phyloP scores from a whole-genome alignment of 768 basidiomycete species.

The Tulasnella sp. region DNA sequence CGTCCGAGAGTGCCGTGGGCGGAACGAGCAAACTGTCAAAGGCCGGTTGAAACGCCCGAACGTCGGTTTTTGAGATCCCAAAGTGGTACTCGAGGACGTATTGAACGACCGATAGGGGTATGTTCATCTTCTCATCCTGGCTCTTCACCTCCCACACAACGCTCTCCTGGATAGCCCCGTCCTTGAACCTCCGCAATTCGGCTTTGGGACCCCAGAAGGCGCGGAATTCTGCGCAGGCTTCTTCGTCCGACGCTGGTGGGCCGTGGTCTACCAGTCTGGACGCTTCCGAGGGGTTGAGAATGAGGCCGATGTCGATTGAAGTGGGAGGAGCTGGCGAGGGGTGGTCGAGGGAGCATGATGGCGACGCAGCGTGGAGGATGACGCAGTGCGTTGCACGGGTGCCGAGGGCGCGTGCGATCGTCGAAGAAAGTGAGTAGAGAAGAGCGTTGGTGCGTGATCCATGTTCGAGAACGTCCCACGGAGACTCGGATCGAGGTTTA shows the following conservation, averaged over 20 bases:
- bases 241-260: constrained; percentile 58
- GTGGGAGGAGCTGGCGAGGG: constrained; percentile 32
- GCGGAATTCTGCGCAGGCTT: constrained; percentile 52
- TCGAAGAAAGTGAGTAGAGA: constrained; percentile 26
- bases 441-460: constrained; percentile 43
- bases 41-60: constrained; percentile 25
- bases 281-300: constrained; percentile 64
- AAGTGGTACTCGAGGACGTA: constrained; percentile 75
- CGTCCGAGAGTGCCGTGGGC: not conserved
- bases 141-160: constrained; percentile 87
- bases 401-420: constrained; percentile 56
- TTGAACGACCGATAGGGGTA: constrained; percentile 64
- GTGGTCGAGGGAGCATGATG: constrained; percentile 30
- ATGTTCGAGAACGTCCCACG: constrained; percentile 45
- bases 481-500: constrained; percentile 33
- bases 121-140: constrained; percentile 63
- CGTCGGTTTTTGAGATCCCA: constrained; percentile 37
- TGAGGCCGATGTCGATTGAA: constrained; percentile 60
- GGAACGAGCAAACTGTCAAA: constrained; percentile 23
- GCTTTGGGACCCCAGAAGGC: constrained; percentile 88
- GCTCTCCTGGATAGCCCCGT: constrained; percentile 83
- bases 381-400: constrained; percentile 59
- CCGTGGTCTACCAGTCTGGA: constrained; percentile 89
- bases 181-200: constrained; percentile 90
- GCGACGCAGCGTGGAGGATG: constrained; percentile 36